Evolutionary conservation across 148 eudicot species (phyloP).

Genomic region (Camellia granthamiana): DNA sequence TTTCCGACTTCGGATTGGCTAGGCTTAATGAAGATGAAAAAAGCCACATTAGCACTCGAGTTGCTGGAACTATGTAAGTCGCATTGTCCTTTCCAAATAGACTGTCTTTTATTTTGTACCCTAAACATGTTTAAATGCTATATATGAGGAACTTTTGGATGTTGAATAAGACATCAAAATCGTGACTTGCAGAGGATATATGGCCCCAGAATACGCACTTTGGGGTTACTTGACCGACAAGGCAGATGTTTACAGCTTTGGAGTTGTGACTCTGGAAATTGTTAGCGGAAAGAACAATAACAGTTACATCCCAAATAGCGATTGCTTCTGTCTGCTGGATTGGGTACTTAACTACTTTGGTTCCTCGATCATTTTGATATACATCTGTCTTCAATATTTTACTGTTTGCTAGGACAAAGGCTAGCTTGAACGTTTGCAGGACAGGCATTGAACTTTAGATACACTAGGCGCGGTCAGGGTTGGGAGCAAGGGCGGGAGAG

Average conservation of each 20-base stretch:
- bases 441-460: too few species aligned
- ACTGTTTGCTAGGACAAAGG: background rate
- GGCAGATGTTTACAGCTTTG: slow-evolving; percentile 53
- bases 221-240: slow-evolving; percentile 50
- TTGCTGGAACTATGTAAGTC: slow-evolving; percentile 50
- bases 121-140: background rate
- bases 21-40: slow-evolving; percentile 49
- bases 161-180: background rate
- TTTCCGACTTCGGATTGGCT: slow-evolving; percentile 52
- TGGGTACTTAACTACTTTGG: slow-evolving; percentile 29
- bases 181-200: slow-evolving; percentile 46
- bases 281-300: slow-evolving; percentile 52
- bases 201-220: slow-evolving; percentile 61
- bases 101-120: background rate
- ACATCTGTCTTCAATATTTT: background rate
- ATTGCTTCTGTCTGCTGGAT: slow-evolving; percentile 40
- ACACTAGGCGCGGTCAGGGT: too few species aligned
- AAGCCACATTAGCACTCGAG: slow-evolving; percentile 50
- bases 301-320: slow-evolving; percentile 37
- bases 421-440: too few species aligned
- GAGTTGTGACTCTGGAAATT: slow-evolving; percentile 41
- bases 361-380: background rate
- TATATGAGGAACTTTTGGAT: background rate
- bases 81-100: background rate
- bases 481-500: too few species aligned